These are phyloP conservation scores for Termitomyces sp. DNA, from an alignment of 768 basidiomycete genomes.

Conservation along the genomic window DNA sequence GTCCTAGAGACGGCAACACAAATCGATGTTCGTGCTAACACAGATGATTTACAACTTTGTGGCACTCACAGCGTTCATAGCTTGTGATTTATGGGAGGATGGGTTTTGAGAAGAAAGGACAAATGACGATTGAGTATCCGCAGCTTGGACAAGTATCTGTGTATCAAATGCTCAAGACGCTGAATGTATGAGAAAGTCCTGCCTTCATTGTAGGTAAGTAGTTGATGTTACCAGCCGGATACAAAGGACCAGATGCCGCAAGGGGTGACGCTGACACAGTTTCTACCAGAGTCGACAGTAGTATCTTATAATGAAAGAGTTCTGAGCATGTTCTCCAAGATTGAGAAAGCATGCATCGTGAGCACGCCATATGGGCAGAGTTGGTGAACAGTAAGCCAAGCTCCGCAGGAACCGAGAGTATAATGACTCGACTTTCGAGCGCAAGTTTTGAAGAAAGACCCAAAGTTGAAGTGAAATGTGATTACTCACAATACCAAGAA, in stretches of 20 bases:
- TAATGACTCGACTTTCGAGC: too few relatives aligned
- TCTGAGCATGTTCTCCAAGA: too few relatives aligned
- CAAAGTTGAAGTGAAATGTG: background rate
- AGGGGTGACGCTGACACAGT: background rate
- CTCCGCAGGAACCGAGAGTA: too few relatives aligned
- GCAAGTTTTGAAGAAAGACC: background rate
- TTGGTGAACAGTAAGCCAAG: too few relatives aligned
- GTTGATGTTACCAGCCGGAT: background rate
- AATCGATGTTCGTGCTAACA: slow-evolving; percentile 19
- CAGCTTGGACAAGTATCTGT: slow-evolving; percentile 9
- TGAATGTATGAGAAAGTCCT: background rate
- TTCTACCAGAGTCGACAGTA: background rate
- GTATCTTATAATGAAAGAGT: too few relatives aligned
- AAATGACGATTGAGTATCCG: slow-evolving; percentile 1
- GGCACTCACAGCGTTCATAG: background rate
- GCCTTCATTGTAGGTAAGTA: background rate
- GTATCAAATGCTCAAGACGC: slow-evolving; percentile 17
- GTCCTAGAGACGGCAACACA: slow-evolving; percentile 24
- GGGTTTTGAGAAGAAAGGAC: slow-evolving; percentile 14
- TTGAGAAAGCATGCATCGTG: too few relatives aligned
- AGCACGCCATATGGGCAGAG: too few relatives aligned
- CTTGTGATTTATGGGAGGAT: slow-evolving; percentile 13
- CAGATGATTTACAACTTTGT: background rate
- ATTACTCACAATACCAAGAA: background rate
- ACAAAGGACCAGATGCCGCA: background rate